phyloP scores from a whole-genome alignment of 2,329 filamentous ascomycete genomes.

The Talaromyces sp. region DNA sequence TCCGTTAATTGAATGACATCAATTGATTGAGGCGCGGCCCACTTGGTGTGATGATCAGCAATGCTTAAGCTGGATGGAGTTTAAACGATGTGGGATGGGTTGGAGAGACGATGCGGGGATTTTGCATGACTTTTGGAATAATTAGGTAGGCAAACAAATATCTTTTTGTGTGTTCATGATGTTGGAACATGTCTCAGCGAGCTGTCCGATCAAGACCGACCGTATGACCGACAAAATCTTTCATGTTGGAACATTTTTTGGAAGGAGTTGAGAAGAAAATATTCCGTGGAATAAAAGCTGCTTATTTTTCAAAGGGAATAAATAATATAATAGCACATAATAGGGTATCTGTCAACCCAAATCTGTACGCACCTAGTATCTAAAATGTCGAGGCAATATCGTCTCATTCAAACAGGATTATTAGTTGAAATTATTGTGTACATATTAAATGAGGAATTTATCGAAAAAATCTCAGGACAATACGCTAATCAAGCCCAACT shows the following conservation, averaged over 20 bases:
- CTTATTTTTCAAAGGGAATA: too few relatives aligned
- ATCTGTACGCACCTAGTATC: not conserved
- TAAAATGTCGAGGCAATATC: too few relatives aligned
- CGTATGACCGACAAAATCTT: too few relatives aligned
- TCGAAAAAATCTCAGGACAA: not conserved
- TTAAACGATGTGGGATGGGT: not conserved
- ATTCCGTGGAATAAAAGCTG: too few relatives aligned
- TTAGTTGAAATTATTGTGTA: too few relatives aligned
- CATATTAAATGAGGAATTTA: too few relatives aligned
- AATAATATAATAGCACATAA: too few relatives aligned
- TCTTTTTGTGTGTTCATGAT: not conserved
- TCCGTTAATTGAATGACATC: not conserved
- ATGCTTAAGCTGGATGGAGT: not conserved
- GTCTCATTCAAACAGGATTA: too few relatives aligned
- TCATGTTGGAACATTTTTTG: too few relatives aligned
- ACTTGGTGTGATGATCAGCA: not conserved
- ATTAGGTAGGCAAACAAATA: not conserved
- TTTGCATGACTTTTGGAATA: not conserved
- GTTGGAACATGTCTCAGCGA: not conserved
- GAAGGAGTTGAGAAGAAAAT: not conserved
- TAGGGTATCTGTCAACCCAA: not conserved
- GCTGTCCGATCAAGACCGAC: too few relatives aligned
- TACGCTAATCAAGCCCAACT: not conserved
- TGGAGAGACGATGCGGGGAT: conserved; percentile 1
- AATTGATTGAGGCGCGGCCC: not conserved